phyloP scores from a whole-genome alignment of 2,329 filamentous ascomycete genomes.

The Cladosporium oxysporum region DNA sequence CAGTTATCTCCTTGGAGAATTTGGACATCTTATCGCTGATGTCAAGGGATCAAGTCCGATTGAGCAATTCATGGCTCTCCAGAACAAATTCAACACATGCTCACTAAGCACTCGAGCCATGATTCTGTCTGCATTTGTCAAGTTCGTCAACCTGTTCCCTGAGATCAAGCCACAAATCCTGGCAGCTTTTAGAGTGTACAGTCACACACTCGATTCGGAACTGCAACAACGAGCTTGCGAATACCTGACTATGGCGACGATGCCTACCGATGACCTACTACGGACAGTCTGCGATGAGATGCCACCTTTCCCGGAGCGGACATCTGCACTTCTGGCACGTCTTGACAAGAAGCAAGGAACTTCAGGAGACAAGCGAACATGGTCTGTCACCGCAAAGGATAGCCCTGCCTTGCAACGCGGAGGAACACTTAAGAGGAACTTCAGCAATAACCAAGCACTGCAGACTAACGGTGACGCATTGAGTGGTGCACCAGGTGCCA shows the following conservation, averaged over 20 bases:
- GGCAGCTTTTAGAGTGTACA: constrained; percentile 87
- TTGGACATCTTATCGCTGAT: constrained; percentile 94
- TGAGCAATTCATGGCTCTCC: constrained; percentile 91
- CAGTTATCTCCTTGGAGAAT: constrained; percentile 92
- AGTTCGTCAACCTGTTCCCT: constrained; percentile 96
- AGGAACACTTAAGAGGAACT: constrained; percentile 80
- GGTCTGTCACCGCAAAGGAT: constrained; percentile 96
- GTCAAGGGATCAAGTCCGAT: constrained; percentile 91
- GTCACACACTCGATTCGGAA: constrained; percentile 91
- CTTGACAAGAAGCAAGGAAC: constrained; percentile 87
- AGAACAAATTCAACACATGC: constrained; percentile 84
- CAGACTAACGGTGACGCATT: constrained; percentile 41
- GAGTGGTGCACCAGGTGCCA: constrained; percentile 34
- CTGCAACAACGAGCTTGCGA: constrained; percentile 96
- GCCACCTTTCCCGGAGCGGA: constrained; percentile 94
- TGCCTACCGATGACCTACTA: constrained; percentile 86
- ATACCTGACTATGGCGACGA: constrained; percentile 80
- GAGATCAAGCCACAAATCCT: constrained; percentile 96
- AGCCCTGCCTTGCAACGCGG: constrained; percentile 65
- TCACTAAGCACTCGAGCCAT: constrained; percentile 90
- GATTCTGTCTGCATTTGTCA: constrained; percentile 92
- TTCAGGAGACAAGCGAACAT: constrained; percentile 92
- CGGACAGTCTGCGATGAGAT: constrained; percentile 97
- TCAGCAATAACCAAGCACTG: constrained; percentile 57
- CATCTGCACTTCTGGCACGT: constrained; percentile 86